Evolutionary conservation across 306 rosid species (phyloP), one percentile per base, ranked within the genome.

Genomic region (Rosa lucieae): DNA sequence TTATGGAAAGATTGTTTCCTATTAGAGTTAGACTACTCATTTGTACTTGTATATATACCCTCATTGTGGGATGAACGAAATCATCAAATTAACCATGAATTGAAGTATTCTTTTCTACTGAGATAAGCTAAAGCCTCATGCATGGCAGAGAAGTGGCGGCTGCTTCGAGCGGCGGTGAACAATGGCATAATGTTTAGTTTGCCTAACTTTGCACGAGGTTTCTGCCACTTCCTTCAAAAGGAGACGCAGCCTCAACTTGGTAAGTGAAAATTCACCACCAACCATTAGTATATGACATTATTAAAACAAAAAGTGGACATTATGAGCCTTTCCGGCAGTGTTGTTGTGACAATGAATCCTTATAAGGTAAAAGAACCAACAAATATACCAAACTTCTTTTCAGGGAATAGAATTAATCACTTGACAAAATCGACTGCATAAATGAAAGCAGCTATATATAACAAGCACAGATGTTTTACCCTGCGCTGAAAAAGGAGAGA

Each of bases 141-240:
- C 68, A 82, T 94, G 97, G 80, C 37, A 0, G 84, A 78, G 81
- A 84, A 97, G 83, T 94, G 98, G 98, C 81, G 75, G 77, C 87
- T 67, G 52, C 88, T 94, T 26, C 84, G 89, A 71, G 84, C 10
- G 62, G 91, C 81, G 2, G 90, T 90, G 78, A 81, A 84, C 21
- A 53, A 32, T 2, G 82, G 88, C 48, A 88, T 78, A 10, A 20
- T 80, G 42, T 89, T 94, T 79, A 86, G 87, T 73, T 59, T 94
- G 81, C 93, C 98, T 0, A 62, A 77, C 0, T 89, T 83, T 46
- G 52, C 88, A 12, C 85, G 90, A 3, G 81, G 72, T 10, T 82
- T 80, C 68, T 92, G 97, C 93, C 82, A 65, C 59, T 92, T 86
- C 79, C 86, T 86, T 37, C 67, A 68, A 18, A 81, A 66, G 13